phyloP scores from a whole-genome alignment of 2,329 filamentous ascomycete species.

The Dactylellina parvicollis region DNA sequence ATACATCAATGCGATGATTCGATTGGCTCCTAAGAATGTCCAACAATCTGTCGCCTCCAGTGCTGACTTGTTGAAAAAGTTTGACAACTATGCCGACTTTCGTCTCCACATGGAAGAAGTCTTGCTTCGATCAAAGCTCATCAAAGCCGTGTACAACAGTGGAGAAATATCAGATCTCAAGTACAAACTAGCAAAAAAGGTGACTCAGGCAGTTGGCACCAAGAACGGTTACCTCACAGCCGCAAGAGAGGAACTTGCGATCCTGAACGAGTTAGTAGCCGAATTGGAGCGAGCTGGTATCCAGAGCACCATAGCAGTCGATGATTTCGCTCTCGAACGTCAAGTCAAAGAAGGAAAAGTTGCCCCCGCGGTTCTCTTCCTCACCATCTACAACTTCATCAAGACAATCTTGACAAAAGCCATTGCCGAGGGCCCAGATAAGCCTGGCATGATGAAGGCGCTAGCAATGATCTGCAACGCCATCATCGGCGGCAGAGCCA shows the following conservation, averaged over 20 bases:
- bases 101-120: conserved; percentile 34
- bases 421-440: conserved; percentile 36
- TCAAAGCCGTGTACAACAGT: conserved; percentile 14
- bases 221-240: conserved; percentile 9
- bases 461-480: conserved; percentile 39
- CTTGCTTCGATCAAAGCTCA: conserved; percentile 1
- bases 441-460: conserved; percentile 26
- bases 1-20: conserved; percentile 1
- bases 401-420: conserved; percentile 40
- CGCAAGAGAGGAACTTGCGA: conserved; percentile 6
- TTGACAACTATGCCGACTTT: conserved; percentile 3
- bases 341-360: conserved; percentile 11
- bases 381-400: conserved; percentile 30
- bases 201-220: conserved; percentile 26
- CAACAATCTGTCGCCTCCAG: not conserved
- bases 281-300: not conserved
- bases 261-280: not conserved
- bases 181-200: conserved; percentile 29
- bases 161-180: conserved; percentile 19
- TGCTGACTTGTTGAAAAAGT: not conserved
- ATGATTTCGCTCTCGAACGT: conserved; percentile 6
- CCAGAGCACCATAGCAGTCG: conserved; percentile 15
- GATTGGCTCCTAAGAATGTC: not conserved
- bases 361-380: conserved; percentile 25
- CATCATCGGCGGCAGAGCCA: conserved; percentile 34